Evolutionary conservation across 345 rosid genomes (phyloP).

Genomic region (Gossypioides kirkii): DNA sequence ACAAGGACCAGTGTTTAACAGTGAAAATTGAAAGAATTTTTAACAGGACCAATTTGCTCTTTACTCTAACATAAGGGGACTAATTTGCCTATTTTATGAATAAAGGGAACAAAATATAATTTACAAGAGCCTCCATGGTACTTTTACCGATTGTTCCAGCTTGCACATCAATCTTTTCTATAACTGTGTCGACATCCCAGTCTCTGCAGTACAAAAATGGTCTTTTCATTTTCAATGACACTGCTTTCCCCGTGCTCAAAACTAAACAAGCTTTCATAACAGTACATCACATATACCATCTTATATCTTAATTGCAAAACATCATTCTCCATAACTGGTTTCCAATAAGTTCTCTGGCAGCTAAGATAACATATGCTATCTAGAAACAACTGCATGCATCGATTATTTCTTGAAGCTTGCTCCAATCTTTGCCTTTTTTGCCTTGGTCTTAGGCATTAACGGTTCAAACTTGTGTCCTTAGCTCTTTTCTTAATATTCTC

Average conservation of each 20-base stretch:
- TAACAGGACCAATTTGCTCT: too few species aligned
- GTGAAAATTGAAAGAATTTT: too few species aligned
- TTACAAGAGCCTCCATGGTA: too few species aligned
- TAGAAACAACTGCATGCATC: not conserved
- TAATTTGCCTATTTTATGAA: too few species aligned
- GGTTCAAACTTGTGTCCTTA: conserved; percentile 3
- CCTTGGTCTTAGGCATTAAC: not conserved
- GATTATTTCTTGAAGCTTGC: not conserved
- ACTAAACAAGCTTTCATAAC: not conserved
- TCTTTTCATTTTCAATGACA: not conserved
- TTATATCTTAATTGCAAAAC: too few species aligned
- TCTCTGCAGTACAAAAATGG: not conserved
- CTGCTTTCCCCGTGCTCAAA: not conserved
- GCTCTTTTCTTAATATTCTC: conserved; percentile 24
- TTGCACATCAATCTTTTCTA: not conserved
- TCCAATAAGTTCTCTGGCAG: not conserved
- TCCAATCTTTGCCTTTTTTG: not conserved
- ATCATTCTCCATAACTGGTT: not conserved
- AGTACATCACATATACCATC: not conserved
- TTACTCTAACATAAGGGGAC: too few species aligned
- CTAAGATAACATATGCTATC: not conserved
- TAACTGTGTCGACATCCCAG: not conserved
- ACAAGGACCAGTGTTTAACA: rapidly evolving
- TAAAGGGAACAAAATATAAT: too few species aligned
- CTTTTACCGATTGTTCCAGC: not conserved